Evolutionary conservation across 441 rosid species (phyloP).

Genomic region (Melastoma candidum): DNA sequence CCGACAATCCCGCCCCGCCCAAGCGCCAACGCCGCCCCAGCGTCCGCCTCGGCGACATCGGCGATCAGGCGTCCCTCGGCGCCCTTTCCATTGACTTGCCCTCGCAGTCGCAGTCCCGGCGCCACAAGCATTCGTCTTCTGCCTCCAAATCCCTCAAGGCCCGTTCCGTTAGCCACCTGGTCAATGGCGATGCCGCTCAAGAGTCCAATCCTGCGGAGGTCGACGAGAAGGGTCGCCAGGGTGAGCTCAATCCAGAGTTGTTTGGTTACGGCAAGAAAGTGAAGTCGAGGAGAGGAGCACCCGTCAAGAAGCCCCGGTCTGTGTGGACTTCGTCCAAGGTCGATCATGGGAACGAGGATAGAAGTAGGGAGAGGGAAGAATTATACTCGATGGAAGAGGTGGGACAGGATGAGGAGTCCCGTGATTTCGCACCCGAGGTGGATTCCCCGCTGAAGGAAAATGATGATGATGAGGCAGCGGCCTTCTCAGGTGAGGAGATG

Average conservation of each 20-base stretch:
- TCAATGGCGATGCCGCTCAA: constrained; percentile 38
- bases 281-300: constrained; percentile 38
- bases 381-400: constrained; percentile 22
- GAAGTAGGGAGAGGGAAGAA: constrained; percentile 19
- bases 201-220: constrained; percentile 20
- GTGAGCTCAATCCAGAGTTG: constrained; percentile 38
- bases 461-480: constrained; percentile 27
- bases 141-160: constrained; percentile 47
- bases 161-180: constrained; percentile 62
- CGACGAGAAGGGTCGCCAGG: constrained; percentile 36
- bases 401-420: constrained; percentile 21
- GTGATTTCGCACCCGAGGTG: constrained; percentile 42
- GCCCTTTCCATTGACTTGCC: constrained; percentile 30
- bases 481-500: constrained; percentile 42
- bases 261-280: constrained; percentile 34
- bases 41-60: constrained; percentile 87
- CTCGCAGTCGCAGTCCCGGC: constrained; percentile 33
- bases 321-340: constrained; percentile 42
- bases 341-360: constrained; percentile 39
- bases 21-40: constrained; percentile 81
- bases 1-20: constrained; percentile 32
- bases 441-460: constrained; percentile 52
- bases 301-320: constrained; percentile 48
- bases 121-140: constrained; percentile 25
- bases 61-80: constrained; percentile 40